Base-by-base conservation (phyloP, 129 eudicot species). In the Daucus carota region DNA sequence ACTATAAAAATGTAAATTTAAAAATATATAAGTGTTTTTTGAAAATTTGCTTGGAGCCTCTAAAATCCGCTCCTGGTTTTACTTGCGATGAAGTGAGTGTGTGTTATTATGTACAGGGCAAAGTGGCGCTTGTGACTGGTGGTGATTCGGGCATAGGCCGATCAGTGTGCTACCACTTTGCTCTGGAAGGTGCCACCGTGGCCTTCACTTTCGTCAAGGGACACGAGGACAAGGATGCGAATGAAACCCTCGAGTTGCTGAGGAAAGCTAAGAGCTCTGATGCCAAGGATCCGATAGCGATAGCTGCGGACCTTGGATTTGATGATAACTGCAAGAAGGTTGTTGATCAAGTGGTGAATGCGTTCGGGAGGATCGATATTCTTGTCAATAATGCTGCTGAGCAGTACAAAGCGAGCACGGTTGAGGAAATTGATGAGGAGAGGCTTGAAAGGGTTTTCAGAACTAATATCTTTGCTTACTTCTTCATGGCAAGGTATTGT, bases 111-210 rank as follows among this genome's bases (percentile, higher is more conserved):
- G 8, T 8, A 7, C 8, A 54, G 63, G 62, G 62, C 8, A 52
- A 52, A 76, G 90, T 92, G 79, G 98, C 96, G 6, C 59, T 92
- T 34, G 94, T 92, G 70, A 90, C 94, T 0, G 98, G 98, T 1
- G 98, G 98, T 4, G 98, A 92, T 76, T 90, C 98, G 1, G 98
- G 98, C 33, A 90, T 92, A 0, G 98, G 98, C 0, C 77, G 96
- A 65, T 96, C 96, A 18, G 98, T 90, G 34, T 78, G 87, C 75
- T 84, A 86, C 72, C 79, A 75, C 76, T 92, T 85, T 67, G 85
- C 90, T 0, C 73, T 71, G n/a, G 98, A 92, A 75, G 96, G 98
- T 28, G 98, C 98, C 13, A 90, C 92, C 0, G 84, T 92, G 80
- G 94, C 98, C 26, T 86, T 92, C 77, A 92, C 98, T 0, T 92